Conservation (phyloP, 345 rosid genomes). For the Aegle marmelos region DNA sequence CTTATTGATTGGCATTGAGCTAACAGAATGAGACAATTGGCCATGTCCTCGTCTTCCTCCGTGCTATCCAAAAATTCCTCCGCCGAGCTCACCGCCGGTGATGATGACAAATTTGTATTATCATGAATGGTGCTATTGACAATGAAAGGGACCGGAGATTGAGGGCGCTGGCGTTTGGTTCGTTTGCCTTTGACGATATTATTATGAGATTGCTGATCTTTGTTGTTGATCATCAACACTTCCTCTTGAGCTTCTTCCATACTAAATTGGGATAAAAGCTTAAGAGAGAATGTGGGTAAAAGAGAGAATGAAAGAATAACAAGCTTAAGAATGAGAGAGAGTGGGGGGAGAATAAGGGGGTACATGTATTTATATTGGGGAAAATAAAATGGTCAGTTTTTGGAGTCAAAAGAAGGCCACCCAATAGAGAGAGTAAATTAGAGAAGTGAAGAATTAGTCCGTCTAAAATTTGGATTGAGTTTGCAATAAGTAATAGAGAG, state of each 20-base stretch:
- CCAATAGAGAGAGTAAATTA: constrained; percentile 36
- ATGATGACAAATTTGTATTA: constrained; percentile 13
- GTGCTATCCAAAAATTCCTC: constrained; percentile 32
- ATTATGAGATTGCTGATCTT: constrained; percentile 26
- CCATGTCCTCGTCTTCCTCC: constrained; percentile 89
- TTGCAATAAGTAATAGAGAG: neutral
- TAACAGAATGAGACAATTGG: constrained; percentile 85
- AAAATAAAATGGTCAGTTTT: constrained; percentile 18
- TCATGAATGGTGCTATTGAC: constrained; percentile 19
- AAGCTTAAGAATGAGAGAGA: constrained; percentile 16
- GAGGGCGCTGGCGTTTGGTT: constrained; percentile 70
- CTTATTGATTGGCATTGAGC: constrained; percentile 60
- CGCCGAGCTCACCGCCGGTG: constrained; percentile 32
- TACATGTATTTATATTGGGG: constrained; percentile 22
- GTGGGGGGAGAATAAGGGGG: neutral
- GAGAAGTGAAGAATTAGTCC: constrained; percentile 25
- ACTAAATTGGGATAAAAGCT: neutral
- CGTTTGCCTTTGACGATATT: constrained; percentile 66
- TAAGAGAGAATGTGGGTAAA: no score
- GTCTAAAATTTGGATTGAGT: neutral
- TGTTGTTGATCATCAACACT: constrained; percentile 19
- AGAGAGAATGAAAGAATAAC: constrained; percentile 7
- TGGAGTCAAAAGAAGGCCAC: constrained; percentile 25
- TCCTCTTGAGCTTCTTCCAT: constrained; percentile 35
- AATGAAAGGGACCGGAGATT: constrained; percentile 53